A percentile compares a stretch with the other conserved stretches of the same genome.
Evolutionary conservation across 1,284 basidiomycete genomes (phyloP).

Genomic region (Cryptococcus wingfieldii): DNA sequence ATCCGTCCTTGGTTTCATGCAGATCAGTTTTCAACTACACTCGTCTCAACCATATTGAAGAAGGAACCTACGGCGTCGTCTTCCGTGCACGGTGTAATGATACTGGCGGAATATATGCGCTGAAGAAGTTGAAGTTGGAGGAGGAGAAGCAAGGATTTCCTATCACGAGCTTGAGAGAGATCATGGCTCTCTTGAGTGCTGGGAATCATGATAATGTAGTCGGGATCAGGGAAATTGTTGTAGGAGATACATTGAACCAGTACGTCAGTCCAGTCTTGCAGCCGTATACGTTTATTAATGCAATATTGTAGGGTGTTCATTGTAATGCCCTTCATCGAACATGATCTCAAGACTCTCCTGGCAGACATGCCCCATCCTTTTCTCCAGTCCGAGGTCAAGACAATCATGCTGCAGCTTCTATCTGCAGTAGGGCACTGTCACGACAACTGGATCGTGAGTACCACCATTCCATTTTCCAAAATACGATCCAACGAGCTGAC

Average conservation of each 20-base stretch:
- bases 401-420: constrained; percentile 86
- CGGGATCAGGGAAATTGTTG: constrained; percentile 89
- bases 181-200: constrained; percentile 89
- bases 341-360: constrained; percentile 94
- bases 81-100: constrained; percentile 90
- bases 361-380: constrained; percentile 92
- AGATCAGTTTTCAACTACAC: constrained; percentile 91
- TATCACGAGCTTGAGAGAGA: constrained; percentile 91
- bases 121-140: constrained; percentile 97
- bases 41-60: constrained; percentile 95
- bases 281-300: background rate
- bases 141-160: constrained; percentile 98
- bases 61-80: constrained; percentile 97
- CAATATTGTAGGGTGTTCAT: constrained; percentile 79
- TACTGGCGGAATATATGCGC: constrained; percentile 88
- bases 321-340: constrained; percentile 99
- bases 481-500: background rate
- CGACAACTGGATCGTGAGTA: constrained; percentile 76
- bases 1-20: constrained; percentile 73
- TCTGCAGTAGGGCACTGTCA: constrained; percentile 91
- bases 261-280: constrained; percentile 54
- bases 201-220: constrained; percentile 88
- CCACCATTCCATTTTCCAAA: background rate
- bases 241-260: constrained; percentile 99
- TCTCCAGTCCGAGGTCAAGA: constrained; percentile 96